Percentiles rank a stretch among this genome's conserved stretches.
phyloP scores from a whole-genome alignment of 1,284 basidiomycete species.

The Pascua sp. region DNA sequence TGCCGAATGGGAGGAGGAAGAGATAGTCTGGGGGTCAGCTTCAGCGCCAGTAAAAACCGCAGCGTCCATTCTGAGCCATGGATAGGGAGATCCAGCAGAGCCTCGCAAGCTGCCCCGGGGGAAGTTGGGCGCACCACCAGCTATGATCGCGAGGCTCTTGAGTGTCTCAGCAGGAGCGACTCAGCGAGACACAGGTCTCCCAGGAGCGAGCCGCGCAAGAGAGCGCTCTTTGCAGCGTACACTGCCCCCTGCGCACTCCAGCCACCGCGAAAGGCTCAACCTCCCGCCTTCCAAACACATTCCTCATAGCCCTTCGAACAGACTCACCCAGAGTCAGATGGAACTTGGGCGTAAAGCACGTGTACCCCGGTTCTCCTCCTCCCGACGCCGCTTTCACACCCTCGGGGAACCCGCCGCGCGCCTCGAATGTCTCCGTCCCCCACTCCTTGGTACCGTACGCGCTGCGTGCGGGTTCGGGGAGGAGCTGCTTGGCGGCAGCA shows the following conservation, averaged over 20 bases:
- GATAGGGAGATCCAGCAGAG: no score
- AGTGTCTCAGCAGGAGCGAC: no score
- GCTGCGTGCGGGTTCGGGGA: conserved; percentile 26
- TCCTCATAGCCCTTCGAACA: not conserved
- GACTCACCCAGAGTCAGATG: conserved; percentile 67
- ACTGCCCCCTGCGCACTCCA: no score
- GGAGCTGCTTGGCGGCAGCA: conserved; percentile 53
- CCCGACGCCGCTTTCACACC: conserved; percentile 52
- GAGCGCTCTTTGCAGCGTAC: no score
- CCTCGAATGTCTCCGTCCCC: conserved; percentile 51
- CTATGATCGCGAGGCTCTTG: no score
- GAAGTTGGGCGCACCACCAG: not conserved
- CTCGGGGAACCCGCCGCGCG: conserved; percentile 51
- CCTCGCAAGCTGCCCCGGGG: no score
- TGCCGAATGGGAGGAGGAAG: conserved; percentile 54
- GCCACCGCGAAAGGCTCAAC: no score
- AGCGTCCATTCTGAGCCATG: no score
- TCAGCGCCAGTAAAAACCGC: not conserved
- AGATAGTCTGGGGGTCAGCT: conserved; percentile 68
- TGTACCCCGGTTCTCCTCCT: conserved; percentile 60
- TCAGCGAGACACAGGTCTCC: no score
- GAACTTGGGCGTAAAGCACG: conserved; percentile 57
- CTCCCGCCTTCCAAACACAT: not conserved
- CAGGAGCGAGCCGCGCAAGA: no score
- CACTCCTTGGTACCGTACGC: conserved; percentile 56